Percentiles rank a stretch among this genome's conserved stretches.
Evolutionary conservation across 2,329 filamentous ascomycete species (phyloP).

Genomic region (Xenosphaeropsis pyriputrescens): DNA sequence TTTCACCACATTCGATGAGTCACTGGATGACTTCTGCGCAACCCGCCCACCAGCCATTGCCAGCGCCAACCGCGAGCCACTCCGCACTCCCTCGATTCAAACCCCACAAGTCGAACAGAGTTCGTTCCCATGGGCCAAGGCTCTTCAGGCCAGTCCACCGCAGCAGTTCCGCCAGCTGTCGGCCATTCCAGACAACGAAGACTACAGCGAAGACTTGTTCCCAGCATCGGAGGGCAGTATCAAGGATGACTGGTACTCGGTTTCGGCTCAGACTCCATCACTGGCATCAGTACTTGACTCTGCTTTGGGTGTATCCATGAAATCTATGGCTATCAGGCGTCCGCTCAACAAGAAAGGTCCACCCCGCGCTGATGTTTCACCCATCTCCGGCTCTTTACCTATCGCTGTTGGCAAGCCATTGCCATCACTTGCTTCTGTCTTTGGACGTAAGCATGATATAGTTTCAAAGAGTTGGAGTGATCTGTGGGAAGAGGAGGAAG

Average conservation of each 20-base stretch:
- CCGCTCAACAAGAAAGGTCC: slow-evolving; percentile 26
- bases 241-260: slow-evolving; percentile 64
- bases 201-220: slow-evolving; percentile 75
- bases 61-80: slow-evolving; percentile 83
- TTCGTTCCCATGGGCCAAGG: slow-evolving; percentile 91
- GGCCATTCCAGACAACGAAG: slow-evolving; percentile 65
- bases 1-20: slow-evolving; percentile 90
- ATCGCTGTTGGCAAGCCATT: slow-evolving; percentile 63
- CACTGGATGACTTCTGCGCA: slow-evolving; percentile 84
- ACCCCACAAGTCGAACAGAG: slow-evolving; percentile 69
- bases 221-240: slow-evolving; percentile 55
- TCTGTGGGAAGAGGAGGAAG: slow-evolving; percentile 91
- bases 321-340: slow-evolving; percentile 46
- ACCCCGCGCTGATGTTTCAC: slow-evolving; percentile 36
- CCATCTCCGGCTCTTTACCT: slow-evolving; percentile 55
- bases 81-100: slow-evolving; percentile 89
- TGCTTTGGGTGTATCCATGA: slow-evolving; percentile 66
- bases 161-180: slow-evolving; percentile 71
- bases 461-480: slow-evolving; percentile 99
- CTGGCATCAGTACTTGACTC: slow-evolving; percentile 77
- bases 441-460: slow-evolving; percentile 60
- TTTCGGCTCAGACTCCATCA: slow-evolving; percentile 63
- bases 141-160: slow-evolving; percentile 61
- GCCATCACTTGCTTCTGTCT: slow-evolving; percentile 52
- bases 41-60: slow-evolving; percentile 64